phyloP scores from a whole-genome alignment of 2,329 filamentous ascomycete species.

The Xylaria sp. region DNA sequence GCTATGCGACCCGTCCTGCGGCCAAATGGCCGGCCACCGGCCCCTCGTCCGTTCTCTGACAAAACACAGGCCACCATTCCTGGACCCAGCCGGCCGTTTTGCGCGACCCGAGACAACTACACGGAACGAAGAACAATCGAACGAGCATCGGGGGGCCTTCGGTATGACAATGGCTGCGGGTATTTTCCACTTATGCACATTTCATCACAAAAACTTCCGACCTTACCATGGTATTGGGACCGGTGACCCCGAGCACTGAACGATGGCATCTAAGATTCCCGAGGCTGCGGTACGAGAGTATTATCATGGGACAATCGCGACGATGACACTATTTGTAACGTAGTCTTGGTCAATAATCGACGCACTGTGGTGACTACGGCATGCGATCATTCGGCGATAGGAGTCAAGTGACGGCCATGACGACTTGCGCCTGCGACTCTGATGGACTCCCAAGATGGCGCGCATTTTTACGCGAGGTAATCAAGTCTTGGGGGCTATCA shows the following conservation, averaged over 20 bases:
- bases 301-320: background rate
- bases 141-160: slow-evolving; percentile 5
- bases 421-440: background rate
- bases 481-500: slow-evolving; percentile 5
- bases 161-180: slow-evolving; percentile 12
- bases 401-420: background rate
- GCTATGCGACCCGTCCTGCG: slow-evolving; percentile 25
- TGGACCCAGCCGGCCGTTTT: slow-evolving; percentile 23
- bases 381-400: background rate
- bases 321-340: background rate
- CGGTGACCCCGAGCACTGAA: slow-evolving; percentile 27
- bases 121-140: slow-evolving; percentile 26
- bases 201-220: slow-evolving; percentile 1
- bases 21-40: slow-evolving; percentile 14
- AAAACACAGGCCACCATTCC: slow-evolving; percentile 10
- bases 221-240: slow-evolving; percentile 35
- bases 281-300: slow-evolving; percentile 22
- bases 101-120: slow-evolving; percentile 21
- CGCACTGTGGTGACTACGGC: slow-evolving; percentile 7
- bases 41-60: slow-evolving; percentile 17
- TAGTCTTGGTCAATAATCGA: background rate
- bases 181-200: slow-evolving; percentile 31
- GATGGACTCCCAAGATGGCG: background rate
- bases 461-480: background rate
- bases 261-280: background rate